These are phyloP conservation scores for Polyplosphaeria fusca DNA, from an alignment of 495 filamentous ascomycete species.

Conservation along the genomic window DNA sequence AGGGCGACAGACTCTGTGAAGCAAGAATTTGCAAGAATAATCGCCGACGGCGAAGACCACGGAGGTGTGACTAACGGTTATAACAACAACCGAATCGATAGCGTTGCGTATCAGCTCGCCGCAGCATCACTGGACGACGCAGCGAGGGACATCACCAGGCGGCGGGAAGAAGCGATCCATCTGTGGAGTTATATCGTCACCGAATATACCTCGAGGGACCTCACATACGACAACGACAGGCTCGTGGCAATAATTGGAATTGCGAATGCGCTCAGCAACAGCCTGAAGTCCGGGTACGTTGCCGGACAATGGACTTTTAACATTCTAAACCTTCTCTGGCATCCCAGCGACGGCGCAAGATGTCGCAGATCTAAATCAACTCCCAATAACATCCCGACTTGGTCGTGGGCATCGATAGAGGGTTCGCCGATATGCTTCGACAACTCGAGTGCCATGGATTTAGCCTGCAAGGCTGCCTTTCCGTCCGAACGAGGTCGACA, in stretches of 20 bases:
- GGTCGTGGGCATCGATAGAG: conserved; percentile 33
- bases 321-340: conserved; percentile 29
- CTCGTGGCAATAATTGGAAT: conserved; percentile 39
- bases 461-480: conserved; percentile 25
- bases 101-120: conserved; percentile 26
- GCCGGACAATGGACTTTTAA: conserved; percentile 40
- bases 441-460: conserved; percentile 29
- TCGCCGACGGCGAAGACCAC: neutral
- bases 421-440: conserved; percentile 31
- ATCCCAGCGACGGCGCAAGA: conserved; percentile 19
- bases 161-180: conserved; percentile 20
- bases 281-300: conserved; percentile 34
- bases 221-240: conserved; percentile 36
- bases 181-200: conserved; percentile 34
- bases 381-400: conserved; percentile 19
- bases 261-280: conserved; percentile 27
- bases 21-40: conserved; percentile 25
- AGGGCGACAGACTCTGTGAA: conserved; percentile 27
- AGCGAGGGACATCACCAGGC: neutral
- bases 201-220: conserved; percentile 25
- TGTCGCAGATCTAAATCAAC: conserved; percentile 5
- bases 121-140: conserved; percentile 10
- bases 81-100: conserved; percentile 21
- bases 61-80: neutral
- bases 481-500: conserved; percentile 9